Evolutionary conservation across 2,329 filamentous ascomycete species (phyloP).

Genomic region (Venturiaceae sp.): DNA sequence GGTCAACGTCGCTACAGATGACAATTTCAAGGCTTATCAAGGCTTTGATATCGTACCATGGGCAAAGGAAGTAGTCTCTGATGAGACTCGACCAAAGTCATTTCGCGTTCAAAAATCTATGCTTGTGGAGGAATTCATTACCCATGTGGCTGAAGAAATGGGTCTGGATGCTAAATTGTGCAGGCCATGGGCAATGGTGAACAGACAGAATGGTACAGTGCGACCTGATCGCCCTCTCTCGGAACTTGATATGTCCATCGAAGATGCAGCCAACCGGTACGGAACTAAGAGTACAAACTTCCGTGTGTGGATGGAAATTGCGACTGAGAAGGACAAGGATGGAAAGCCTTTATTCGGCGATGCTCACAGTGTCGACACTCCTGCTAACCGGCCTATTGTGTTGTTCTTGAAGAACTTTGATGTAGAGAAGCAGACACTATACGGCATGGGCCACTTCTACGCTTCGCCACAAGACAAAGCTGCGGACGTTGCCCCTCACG

Average conservation of each 20-base stretch:
- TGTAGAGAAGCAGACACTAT: conserved; percentile 60
- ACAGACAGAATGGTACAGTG: conserved; percentile 93
- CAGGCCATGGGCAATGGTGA: conserved; percentile 94
- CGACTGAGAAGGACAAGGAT: conserved; percentile 59
- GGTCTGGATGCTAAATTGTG: conserved; percentile 58
- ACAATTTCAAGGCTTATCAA: conserved; percentile 71
- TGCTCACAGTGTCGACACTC: conserved; percentile 47
- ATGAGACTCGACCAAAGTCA: conserved; percentile 53
- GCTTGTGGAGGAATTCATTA: conserved; percentile 65
- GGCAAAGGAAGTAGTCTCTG: conserved; percentile 53
- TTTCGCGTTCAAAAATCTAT: conserved; percentile 69
- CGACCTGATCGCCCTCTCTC: conserved; percentile 80
- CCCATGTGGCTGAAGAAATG: conserved; percentile 60
- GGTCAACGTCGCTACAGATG: conserved; percentile 70
- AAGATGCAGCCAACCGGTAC: conserved; percentile 58
- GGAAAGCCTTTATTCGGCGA: conserved; percentile 66
- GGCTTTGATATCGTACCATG: conserved; percentile 66
- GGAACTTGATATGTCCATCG: conserved; percentile 58
- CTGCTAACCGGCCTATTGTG: conserved; percentile 53
- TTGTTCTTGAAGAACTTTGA: conserved; percentile 94
- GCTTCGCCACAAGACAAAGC: conserved; percentile 83
- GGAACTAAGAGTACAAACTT: conserved; percentile 60
- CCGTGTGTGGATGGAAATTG: conserved; percentile 71
- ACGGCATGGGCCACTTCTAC: conserved; percentile 75
- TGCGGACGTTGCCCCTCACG: conserved; percentile 67